Conservation (phyloP, 371 early-diverging fungal genomes). For the Nosema muscidifuracis region DNA sequence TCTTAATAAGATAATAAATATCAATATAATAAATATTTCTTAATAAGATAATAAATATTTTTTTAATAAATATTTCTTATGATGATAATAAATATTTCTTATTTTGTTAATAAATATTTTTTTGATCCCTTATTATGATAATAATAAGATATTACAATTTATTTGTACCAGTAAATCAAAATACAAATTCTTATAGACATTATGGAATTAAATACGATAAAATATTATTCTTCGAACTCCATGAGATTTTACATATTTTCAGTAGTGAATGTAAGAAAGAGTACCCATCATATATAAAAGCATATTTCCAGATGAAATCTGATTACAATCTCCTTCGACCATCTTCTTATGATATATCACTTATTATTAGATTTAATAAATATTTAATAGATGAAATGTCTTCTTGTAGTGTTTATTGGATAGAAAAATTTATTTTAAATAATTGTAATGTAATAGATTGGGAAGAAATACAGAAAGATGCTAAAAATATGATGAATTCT, state of each 20-base stretch:
- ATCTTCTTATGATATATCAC: background rate
- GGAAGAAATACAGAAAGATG: background rate
- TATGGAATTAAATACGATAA: background rate
- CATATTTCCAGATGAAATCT: background rate
- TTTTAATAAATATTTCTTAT: too few relatives aligned
- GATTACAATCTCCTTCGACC: background rate
- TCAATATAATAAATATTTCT: too few relatives aligned
- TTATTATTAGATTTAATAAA: background rate
- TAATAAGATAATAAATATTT: too few relatives aligned
- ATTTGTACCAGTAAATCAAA: conserved; percentile 2
- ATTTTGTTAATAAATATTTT: too few relatives aligned
- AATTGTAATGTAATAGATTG: background rate
- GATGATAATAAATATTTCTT: too few relatives aligned
- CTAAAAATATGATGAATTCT: background rate
- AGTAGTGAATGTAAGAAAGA: background rate
- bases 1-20: too few relatives aligned
- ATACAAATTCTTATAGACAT: conserved; percentile 7
- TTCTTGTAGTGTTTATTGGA: background rate
- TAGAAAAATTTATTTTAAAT: background rate
- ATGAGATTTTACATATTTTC: background rate
- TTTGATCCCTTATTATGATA: background rate
- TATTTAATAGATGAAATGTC: background rate
- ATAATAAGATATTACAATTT: background rate
- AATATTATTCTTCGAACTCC: background rate
- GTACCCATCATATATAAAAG: background rate